Base-by-base conservation (phyloP, 2,329 filamentous ascomycete species). In the Rutstroemia sp. region DNA sequence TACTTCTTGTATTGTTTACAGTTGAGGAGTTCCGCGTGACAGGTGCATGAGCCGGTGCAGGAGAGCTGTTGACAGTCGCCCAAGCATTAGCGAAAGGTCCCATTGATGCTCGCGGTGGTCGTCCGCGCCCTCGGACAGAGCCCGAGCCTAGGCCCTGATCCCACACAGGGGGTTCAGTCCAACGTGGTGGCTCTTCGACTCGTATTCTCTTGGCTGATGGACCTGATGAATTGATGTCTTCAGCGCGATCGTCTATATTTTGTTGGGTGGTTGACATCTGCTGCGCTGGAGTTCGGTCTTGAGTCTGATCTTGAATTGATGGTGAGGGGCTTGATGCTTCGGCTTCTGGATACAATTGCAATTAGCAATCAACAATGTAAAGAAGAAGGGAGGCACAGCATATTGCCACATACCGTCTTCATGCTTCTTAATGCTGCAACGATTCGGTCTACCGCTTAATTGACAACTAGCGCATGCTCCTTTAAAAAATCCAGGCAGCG, bases 391-490 rank as follows among this genome's bases (percentile, higher is more conserved):
- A 19, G 42, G 7, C 44, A 23, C 27, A 5, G 27, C 21, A 30
- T 14, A 16, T 30, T 6, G 21, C 8, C 21, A 62, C 65, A 56
- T 55, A 67, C 67, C 65, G 57, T 69, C 66, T 46, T 69, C 66
- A 51, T 62, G 60, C 38, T 62, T 61, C 57, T 68, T 69, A 16
- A 68, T 69, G 47, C 61, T 67, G 49, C 67, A 69, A 14, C 65
- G 59, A 50, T 68, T 68, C 21, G 66, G 66, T 34, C 65, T 54
- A 14, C 67, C 67, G 49, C 66, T 68, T 16, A 68, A 57, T 55
- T 69, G 66, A 57, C 67, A 69, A 39, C 62, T 64, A 9, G 67
- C 67, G 52, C 67, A 69, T 51, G 67, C 67, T 36, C 67, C 67
- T 53, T 68, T 68, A 58, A 69, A 69, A 56, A 65, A 69, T 6